phyloP scores from a whole-genome alignment of 2,329 filamentous ascomycete species.

The Cytospora piceicola region DNA sequence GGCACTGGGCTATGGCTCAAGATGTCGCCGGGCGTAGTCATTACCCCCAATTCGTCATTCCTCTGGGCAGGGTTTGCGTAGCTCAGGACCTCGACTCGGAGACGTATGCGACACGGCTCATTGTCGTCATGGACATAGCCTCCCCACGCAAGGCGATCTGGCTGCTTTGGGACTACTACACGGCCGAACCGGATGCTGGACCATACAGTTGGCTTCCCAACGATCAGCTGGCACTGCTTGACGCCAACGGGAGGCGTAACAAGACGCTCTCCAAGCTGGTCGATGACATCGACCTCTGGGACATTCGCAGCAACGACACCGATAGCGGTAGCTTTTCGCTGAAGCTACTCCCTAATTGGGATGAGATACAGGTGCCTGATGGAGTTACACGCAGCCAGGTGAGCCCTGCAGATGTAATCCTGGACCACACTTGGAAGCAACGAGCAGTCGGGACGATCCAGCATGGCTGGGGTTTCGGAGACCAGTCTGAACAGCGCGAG shows the following conservation, averaged over 20 bases:
- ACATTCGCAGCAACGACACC: not conserved
- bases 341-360: not conserved
- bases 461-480: conserved; percentile 1
- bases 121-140: conserved; percentile 15
- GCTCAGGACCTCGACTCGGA: not conserved
- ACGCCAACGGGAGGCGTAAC: not conserved
- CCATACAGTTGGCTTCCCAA: not conserved
- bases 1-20: not conserved
- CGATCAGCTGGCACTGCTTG: not conserved
- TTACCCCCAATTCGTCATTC: conserved; percentile 1
- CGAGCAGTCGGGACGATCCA: not conserved
- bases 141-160: conserved; percentile 3
- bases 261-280: conserved; percentile 5
- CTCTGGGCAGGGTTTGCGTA: conserved; percentile 15
- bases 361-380: not conserved
- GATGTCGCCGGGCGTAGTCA: not conserved
- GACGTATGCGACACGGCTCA: not conserved
- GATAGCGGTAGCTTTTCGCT: not conserved
- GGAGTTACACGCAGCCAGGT: conserved; percentile 3
- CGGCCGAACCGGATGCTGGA: not conserved
- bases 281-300: conserved; percentile 9
- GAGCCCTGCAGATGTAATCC: not conserved
- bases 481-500: not conserved
- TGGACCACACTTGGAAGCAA: not conserved
- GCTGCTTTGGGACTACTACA: not conserved